A percentile compares a stretch with the other conserved stretches of the same genome.
Evolutionary conservation across 768 basidiomycete genomes (phyloP).

Genomic region (Strobilomyces dryophilus): DNA sequence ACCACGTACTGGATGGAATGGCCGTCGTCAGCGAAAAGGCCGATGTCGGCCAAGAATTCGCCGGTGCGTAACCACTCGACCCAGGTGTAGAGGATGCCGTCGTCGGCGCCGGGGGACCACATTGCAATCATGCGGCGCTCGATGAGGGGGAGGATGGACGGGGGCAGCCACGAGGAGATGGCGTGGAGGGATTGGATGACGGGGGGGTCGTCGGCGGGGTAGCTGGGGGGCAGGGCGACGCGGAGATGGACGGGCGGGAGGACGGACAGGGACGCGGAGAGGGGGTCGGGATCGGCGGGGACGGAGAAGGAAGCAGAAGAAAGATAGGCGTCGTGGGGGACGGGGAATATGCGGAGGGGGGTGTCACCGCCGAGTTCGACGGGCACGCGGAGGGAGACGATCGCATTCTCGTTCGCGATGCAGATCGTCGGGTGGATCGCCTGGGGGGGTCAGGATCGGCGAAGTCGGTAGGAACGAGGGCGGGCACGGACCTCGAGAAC

Average conservation of each 20-base stretch:
- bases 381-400: constrained; percentile 48
- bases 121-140: constrained; percentile 41
- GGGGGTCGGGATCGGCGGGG: not conserved
- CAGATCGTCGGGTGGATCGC: constrained; percentile 75
- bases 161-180: constrained; percentile 56
- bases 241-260: constrained; percentile 64
- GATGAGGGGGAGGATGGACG: constrained; percentile 29
- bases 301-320: not conserved
- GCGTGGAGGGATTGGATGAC: constrained; percentile 50
- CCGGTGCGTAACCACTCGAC: constrained; percentile 67
- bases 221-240: constrained; percentile 47
- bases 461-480: not conserved
- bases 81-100: constrained; percentile 65
- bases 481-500: constrained; percentile 24
- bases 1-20: constrained; percentile 28
- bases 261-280: constrained; percentile 36
- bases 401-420: constrained; percentile 38
- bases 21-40: constrained; percentile 33
- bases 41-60: constrained; percentile 51
- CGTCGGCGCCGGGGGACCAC: constrained; percentile 49
- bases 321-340: constrained; percentile 9
- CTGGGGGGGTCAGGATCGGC: constrained; percentile 33
- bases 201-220: constrained; percentile 55
- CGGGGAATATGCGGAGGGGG: constrained; percentile 33
- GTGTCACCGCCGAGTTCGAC: constrained; percentile 50